phyloP scores from a whole-genome alignment of 768 basidiomycete genomes.

The Crassisporium funariophilum region DNA sequence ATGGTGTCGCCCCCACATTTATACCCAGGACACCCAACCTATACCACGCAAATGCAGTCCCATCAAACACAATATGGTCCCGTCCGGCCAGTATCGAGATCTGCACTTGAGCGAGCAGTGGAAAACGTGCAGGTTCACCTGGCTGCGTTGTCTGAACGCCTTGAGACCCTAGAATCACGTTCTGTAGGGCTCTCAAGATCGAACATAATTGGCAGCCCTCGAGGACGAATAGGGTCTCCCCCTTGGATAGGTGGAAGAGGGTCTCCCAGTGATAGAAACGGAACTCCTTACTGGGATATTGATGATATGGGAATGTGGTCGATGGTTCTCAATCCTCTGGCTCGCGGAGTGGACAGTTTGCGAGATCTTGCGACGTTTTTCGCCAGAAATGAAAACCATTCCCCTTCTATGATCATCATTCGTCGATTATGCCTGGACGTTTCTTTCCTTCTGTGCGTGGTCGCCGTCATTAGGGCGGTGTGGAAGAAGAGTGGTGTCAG shows the following conservation, averaged over 20 bases:
- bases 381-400: constrained; percentile 56
- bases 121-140: constrained; percentile 82
- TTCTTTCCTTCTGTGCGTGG: constrained; percentile 67
- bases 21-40: constrained; percentile 38
- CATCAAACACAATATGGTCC: constrained; percentile 37
- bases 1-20: constrained; percentile 38
- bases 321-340: constrained; percentile 63
- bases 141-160: constrained; percentile 78
- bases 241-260: constrained; percentile 38
- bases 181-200: constrained; percentile 43
- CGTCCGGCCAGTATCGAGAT: constrained; percentile 47
- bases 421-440: constrained; percentile 78
- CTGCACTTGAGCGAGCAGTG: constrained; percentile 71
- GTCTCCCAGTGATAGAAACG: constrained; percentile 41
- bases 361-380: constrained; percentile 60
- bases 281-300: constrained; percentile 59
- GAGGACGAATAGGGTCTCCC: constrained; percentile 39
- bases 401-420: constrained; percentile 68
- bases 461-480: constrained; percentile 55
- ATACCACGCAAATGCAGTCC: constrained; percentile 35
- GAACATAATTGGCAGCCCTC: constrained; percentile 39
- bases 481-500: constrained; percentile 75
- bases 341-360: constrained; percentile 50
- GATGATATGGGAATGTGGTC: constrained; percentile 88
- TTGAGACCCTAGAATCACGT: constrained; percentile 67